Evolutionary conservation across 2,329 filamentous ascomycete genomes (phyloP), one percentile per base, ranked within the genome.

Genomic region (Ilyonectria mors-panacis): DNA sequence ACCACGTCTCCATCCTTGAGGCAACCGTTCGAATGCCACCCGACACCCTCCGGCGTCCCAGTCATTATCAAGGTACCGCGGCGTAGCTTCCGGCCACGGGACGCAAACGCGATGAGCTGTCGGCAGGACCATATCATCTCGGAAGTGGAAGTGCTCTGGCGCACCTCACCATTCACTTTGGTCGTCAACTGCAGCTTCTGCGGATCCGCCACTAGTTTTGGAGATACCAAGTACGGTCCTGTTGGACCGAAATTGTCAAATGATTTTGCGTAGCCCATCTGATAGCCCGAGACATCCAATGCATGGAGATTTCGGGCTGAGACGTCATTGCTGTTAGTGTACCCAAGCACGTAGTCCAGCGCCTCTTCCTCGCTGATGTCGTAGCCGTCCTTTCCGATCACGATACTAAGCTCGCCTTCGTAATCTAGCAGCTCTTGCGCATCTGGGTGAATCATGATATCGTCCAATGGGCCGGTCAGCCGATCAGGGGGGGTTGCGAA

Each of bases 281-380:
- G 61, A 19, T 59, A 58, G 13, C 61, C 61, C 30, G 61, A 64
- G 4, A 59, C 47, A 12, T 64, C 61, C 28, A 44, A 9, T 39
- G 61, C 61, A 26, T 64, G 61, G 19, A 64, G 48, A 21, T 64
- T 64, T 26, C 61, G 54, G 7, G 61, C 61, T 47, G 84, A 85
- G 2, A 89, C 79, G 70, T 89, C 87, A 72, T 89, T 89, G 53
- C 85, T 85, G 39, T 77, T 78, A 1, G 84, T 84, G 76, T 88
- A 89, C 9, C 82, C 88, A 10, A 84, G 83, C 10, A 89, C 80
- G 72, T 87, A 87, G 1, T 78, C 74, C 23, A 83, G 63, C 2
- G 86, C 86, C 0, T 85, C 76, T 0, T 80, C 76, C 45, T 79
- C 71, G 4, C 81, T 68, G 2, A 88, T 81, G 65, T 88, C 78